Evolutionary conservation across 371 early-diverging fungal species (phyloP), one percentile per base, ranked within the genome.

Genomic region (Chytridium lagenaria): DNA sequence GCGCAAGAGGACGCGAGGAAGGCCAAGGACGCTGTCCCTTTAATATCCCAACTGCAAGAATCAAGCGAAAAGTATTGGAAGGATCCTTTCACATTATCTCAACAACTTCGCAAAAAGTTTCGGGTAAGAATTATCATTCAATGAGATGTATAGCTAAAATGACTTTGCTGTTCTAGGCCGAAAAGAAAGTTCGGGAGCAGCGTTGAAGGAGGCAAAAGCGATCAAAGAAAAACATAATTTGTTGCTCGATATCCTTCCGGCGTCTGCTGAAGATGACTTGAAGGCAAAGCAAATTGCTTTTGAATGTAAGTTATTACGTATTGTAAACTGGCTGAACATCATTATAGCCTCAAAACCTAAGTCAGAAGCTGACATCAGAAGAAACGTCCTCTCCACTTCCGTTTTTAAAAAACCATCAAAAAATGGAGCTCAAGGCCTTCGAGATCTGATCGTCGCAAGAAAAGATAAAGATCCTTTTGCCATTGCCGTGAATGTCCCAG

Each of bases 41-140:
- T 79, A 0, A 73, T 93, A 16, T 87, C 87, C 0, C 83, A 88
- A 23, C 80, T 94, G n/a, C 91, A 67, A 50, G 73, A 82, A 38
- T 52, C 64, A 30, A 75, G 70, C 63, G 86, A 92, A n/a, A 69
- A 82, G 16, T 87, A 84, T 44, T 94, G 93, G 93, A 85, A 82
- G 50, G 93, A 95, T 78, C 90, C 94, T 0, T 95, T 93, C 76
- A 75, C 87, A 2, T 78, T 84, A 33, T 93, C 93, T 36, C 90
- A 92, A 68, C 78, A 80, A 52, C 70, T 95, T 50, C 87, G 97
- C 22, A 89, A 85, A 59, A 85, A 83, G 59, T 91, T 95, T 71
- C 77, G 95, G 52, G 91, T 82, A 59, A 28, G 80, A 70, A 51
- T 2, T 19, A 31, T 36, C 1, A 16, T 22, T 68, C 2, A 38